A percentile compares a stretch with the other conserved stretches of the same genome.
Conservation (phyloP, 192 early-diverging fungal genomes). For the Ambispora gerdemannii region DNA sequence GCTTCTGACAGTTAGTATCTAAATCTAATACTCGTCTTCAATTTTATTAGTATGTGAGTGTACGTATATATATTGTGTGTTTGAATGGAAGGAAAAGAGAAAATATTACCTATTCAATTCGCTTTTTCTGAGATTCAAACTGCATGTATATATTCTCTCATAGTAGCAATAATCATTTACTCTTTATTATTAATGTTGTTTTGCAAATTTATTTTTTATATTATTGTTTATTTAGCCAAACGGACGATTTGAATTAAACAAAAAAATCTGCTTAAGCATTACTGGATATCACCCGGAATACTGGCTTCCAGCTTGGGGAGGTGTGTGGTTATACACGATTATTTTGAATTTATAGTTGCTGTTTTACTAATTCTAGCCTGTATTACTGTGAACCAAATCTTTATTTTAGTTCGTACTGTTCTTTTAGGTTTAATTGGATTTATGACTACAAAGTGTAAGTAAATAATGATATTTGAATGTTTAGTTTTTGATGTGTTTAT, state of each 20-base stretch:
- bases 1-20: conserved; percentile 63
- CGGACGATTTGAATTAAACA: conserved; percentile 88
- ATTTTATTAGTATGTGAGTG: no score
- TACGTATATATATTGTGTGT: no score
- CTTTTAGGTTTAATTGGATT: conserved; percentile 85
- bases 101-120: no score
- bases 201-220: neutral
- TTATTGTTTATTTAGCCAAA: conserved; percentile 48
- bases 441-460: conserved; percentile 79
- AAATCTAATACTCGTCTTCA: no score
- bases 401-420: conserved; percentile 70
- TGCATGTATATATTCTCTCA: no score
- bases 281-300: conserved; percentile 92
- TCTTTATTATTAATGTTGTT: neutral
- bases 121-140: no score
- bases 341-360: neutral
- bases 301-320: conserved; percentile 97
- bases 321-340: conserved; percentile 36
- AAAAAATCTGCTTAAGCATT: conserved; percentile 93
- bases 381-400: neutral
- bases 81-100: no score
- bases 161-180: neutral
- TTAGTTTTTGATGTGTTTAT: no score
- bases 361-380: neutral
- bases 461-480: neutral